Evolutionary conservation across 1,139 yeast genomes (phyloP), one percentile per base, ranked within the genome.

Genomic region (Wickerhamomyces sp.): DNA sequence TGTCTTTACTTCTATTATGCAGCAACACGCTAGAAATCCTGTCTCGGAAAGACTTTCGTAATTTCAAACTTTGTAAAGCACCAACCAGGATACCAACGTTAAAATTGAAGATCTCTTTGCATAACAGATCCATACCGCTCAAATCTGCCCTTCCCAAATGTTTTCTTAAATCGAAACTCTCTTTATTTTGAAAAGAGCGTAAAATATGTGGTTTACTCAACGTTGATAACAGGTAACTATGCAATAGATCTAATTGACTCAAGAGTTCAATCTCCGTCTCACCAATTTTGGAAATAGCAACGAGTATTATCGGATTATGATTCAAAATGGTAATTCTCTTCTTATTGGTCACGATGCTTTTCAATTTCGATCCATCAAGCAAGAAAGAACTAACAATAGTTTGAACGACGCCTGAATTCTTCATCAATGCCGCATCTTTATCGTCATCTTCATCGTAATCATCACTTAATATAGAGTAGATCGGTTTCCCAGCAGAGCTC

Each of bases 401-500:
- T 40, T 67, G 69, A 3, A 69, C 52, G 11, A 66, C 52, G 2
- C 91, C 93, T 65, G 85, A 77, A 51, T 84, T 83, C 2, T 91
- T 86, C 31, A 84, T 64, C 1, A 83, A 66, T 18, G 78, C 61
- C 32, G 76, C 80, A 41, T 87, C 95, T 1, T 77, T 62, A 6
- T 31, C 39, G 3, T 37, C 39, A 15, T 32, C 37, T 20, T 35
- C 31, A 3, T 28, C 35, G 5, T 16, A 21, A 21, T 30, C 28
- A n/a, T 37, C 36, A 4, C 95, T 96, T 52, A 80, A 72, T 67
- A 83, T 67, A 2, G 94, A 75, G 57, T 82, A 91, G 7, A 91
- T 84, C 2, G 96, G 96, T 56, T 91, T 91, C 0, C 98, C 98
- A 0, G 97, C 95, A 3, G 80, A 64, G 0, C 96, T 87, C n/a